Base-by-base conservation (phyloP, 2,329 filamentous ascomycete genomes). In the Ophiocordyceps camponoti-rufipedis region DNA sequence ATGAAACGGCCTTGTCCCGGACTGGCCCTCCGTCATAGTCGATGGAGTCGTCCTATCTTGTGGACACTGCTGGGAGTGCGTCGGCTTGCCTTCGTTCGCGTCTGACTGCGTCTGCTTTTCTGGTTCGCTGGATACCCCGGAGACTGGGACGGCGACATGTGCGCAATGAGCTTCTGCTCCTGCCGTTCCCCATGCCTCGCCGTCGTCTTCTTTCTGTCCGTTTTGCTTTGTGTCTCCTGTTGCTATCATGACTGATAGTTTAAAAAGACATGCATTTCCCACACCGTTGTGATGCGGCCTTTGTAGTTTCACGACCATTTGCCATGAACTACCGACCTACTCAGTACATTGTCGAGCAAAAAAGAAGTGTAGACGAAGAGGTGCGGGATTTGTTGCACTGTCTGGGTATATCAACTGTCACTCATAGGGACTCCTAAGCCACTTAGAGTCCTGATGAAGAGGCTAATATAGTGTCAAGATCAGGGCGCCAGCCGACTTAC, bases 151-250 rank as follows among this genome's bases (percentile, higher is more conserved):
- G 44, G 44, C 40, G 40, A 41, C 19, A 45, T 38, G 45, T 45
- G 46, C 48, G 51, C 53, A 38, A 18, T 40, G 50, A 56, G 55
- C 54, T 52, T 58, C 58, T 59, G 58, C 35, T n/a, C 14, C 14
- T 38, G 14, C 14, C 35, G 35, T 38, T 14, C 55, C 57, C 57
- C 48, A 43, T 48, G 44, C 42, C 23, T 46, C 45, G 43, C 44
- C 43, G 45, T 39, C 42, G 40, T 46, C 41, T 42, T 33, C 44
- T 46, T 48, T 10, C 23, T 42, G 23, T 29, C 45, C 29, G 41
- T 40, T 33, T 42, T 50, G 42, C 35, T 42, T 48, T 47, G 45
- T 42, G 35, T 38, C 35, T 50, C 45, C 45, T 50, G 40, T 45
- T 44, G 32, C 40, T 43, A 44, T 44, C 44, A 46, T 48, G 45